Evolutionary conservation across 495 filamentous ascomycete species (phyloP).

Genomic region (Aspergillus leporis): DNA sequence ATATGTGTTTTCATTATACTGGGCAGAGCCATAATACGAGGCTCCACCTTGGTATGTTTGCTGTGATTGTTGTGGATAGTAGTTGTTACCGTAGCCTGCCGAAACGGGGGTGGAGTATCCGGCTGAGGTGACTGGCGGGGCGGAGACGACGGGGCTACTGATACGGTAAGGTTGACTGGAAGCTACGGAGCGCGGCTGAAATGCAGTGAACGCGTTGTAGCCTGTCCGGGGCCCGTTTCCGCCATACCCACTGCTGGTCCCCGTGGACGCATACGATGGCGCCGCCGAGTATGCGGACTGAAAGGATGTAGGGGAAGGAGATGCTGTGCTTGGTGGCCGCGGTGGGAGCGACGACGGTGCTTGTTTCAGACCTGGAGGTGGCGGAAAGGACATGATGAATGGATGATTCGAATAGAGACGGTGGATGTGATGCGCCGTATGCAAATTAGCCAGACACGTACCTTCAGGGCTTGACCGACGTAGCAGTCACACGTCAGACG

Average conservation of each 20-base stretch:
- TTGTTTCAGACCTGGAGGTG: slow-evolving; percentile 82
- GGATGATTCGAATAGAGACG: slow-evolving; percentile 49
- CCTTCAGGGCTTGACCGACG: slow-evolving; percentile 54
- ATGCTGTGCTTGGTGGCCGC: slow-evolving; percentile 63
- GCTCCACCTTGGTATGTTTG: slow-evolving; percentile 46
- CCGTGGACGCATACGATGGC: slow-evolving; percentile 37
- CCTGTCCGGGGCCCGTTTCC: slow-evolving; percentile 31
- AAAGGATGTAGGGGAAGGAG: slow-evolving; percentile 54
- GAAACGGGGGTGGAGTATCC: slow-evolving; percentile 42
- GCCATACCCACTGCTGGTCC: slow-evolving; percentile 37
- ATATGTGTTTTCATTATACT: slow-evolving; percentile 52
- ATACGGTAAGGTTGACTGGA: slow-evolving; percentile 45
- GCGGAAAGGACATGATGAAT: slow-evolving; percentile 95
- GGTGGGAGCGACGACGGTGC: slow-evolving; percentile 75
- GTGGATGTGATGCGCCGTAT: slow-evolving; percentile 34
- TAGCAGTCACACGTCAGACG: slow-evolving; percentile 41
- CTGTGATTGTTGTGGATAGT: slow-evolving; percentile 39
- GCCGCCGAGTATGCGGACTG: slow-evolving; percentile 57
- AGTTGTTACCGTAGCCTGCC: slow-evolving; percentile 31
- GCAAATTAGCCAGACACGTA: slow-evolving; percentile 53
- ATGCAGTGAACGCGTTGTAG: slow-evolving; percentile 53
- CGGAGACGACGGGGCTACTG: slow-evolving; percentile 43
- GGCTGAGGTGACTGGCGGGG: slow-evolving; percentile 40
- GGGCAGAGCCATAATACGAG: slow-evolving; percentile 51
- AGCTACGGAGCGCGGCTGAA: slow-evolving; percentile 66